Evolutionary conservation across 2,329 filamentous ascomycete species (phyloP).

Genomic region (Lizonia empirigonia): DNA sequence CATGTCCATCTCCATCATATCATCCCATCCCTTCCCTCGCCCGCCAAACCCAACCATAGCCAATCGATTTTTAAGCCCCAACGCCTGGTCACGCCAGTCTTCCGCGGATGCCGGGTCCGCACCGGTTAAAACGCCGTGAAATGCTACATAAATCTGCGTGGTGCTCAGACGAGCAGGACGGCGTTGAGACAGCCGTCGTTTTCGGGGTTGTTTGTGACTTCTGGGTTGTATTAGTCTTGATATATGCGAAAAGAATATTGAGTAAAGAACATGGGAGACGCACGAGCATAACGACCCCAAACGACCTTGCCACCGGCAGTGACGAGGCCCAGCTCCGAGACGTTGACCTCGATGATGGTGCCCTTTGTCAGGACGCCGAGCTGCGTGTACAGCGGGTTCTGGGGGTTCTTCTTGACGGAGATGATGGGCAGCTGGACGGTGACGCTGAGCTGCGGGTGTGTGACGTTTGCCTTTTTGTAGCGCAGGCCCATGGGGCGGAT

Average conservation of each 20-base stretch:
- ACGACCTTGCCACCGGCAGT: constrained; percentile 82
- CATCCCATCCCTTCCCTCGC: too few relatives aligned
- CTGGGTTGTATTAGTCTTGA: constrained; percentile 7
- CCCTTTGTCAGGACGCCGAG: constrained; percentile 72
- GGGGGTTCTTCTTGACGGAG: constrained; percentile 80
- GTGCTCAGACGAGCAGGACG: constrained; percentile 40
- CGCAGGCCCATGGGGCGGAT: constrained; percentile 66
- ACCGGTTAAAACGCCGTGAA: constrained; percentile 15
- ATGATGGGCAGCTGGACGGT: constrained; percentile 78
- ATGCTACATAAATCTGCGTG: constrained; percentile 3
- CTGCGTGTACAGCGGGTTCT: constrained; percentile 88
- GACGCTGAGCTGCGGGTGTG: constrained; percentile 78
- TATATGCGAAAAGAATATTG: not conserved
- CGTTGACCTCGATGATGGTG: constrained; percentile 83
- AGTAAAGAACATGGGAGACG: not conserved
- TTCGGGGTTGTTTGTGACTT: constrained; percentile 47
- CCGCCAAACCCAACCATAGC: too few relatives aligned
- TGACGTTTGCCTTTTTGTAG: constrained; percentile 77
- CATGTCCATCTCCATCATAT: too few relatives aligned
- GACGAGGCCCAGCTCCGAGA: constrained; percentile 86
- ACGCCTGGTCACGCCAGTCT: too few relatives aligned
- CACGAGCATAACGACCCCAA: constrained; percentile 45
- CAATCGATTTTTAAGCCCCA: constrained; percentile 3
- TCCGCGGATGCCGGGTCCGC: too few relatives aligned
- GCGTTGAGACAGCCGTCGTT: constrained; percentile 49